A percentile compares a stretch with the other conserved stretches of the same genome.
Conservation (phyloP, 305 asterid genomes). For the Euphrasia arctica region DNA sequence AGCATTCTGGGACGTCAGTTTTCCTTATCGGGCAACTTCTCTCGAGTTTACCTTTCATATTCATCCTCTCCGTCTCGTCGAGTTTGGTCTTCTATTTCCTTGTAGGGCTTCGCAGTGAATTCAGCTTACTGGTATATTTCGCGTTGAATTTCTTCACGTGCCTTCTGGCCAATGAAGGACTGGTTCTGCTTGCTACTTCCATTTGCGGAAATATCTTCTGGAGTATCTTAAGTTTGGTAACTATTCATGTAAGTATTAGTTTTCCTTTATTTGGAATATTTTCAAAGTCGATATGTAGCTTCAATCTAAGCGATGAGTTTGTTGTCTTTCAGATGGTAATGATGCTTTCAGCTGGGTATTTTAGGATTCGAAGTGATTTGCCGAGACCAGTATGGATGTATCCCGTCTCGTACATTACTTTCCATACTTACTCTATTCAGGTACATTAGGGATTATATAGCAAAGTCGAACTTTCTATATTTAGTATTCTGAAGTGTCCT, state of each 20-base stretch:
- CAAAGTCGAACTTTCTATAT: too few species aligned
- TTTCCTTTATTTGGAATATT: neutral
- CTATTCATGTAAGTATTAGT: slow-evolving; percentile 62
- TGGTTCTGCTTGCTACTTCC: slow-evolving; percentile 67
- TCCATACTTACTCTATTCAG: slow-evolving; percentile 92
- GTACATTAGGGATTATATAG: slow-evolving; percentile 24
- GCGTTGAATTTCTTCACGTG: slow-evolving; percentile 80
- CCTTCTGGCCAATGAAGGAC: slow-evolving; percentile 88
- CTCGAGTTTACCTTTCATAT: slow-evolving; percentile 85
- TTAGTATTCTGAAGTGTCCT: neutral
- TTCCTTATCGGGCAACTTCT: slow-evolving; percentile 72
- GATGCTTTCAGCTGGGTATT: slow-evolving; percentile 94
- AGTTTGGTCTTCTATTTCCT: slow-evolving; percentile 95
- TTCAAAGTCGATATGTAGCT: neutral
- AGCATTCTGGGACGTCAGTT: slow-evolving; percentile 74
- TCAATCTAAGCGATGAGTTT: slow-evolving; percentile 5
- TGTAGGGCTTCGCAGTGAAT: slow-evolving; percentile 75
- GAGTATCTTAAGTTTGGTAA: slow-evolving; percentile 66
- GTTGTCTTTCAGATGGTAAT: slow-evolving; percentile 59
- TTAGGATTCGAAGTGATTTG: slow-evolving; percentile 78
- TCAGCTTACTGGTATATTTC: slow-evolving; percentile 86
- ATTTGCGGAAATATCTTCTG: slow-evolving; percentile 69
- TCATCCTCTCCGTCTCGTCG: slow-evolving; percentile 88
- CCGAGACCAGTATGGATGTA: slow-evolving; percentile 88
- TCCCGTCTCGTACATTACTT: slow-evolving; percentile 82